Percentiles rank a stretch among this genome's conserved stretches.
phyloP scores from a whole-genome alignment of 164 flowering plant species.

The Vitis cinerea region DNA sequence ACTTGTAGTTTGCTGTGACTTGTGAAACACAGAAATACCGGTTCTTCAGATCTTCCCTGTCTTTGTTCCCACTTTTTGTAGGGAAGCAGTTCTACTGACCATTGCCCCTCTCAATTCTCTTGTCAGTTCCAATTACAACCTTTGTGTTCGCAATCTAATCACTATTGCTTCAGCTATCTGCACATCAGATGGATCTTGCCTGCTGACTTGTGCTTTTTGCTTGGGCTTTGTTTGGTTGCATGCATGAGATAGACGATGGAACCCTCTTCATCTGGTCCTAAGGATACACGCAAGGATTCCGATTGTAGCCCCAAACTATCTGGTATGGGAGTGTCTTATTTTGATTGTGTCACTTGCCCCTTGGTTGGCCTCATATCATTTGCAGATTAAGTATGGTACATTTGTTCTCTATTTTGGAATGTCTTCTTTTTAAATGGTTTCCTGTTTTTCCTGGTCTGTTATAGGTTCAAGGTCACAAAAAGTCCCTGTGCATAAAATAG shows the following conservation, averaged over 20 bases:
- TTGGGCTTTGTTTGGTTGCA: constrained; percentile 2
- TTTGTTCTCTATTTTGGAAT: not conserved
- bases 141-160: no score
- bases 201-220: not conserved
- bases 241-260: constrained; percentile 43
- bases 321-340: constrained; percentile 35
- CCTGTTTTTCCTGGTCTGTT: not conserved
- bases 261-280: constrained; percentile 35
- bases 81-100: not conserved
- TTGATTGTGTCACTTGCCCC: not conserved
- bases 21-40: no score
- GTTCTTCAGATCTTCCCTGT: no score
- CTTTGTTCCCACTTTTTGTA: no score
- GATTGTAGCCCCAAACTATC: constrained; percentile 34
- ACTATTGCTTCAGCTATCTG: no score
- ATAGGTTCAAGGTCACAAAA: constrained; percentile 59
- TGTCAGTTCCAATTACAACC: not conserved
- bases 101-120: not conserved
- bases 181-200: not conserved
- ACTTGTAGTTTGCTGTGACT: no score
- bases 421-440: not conserved
- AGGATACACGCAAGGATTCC: constrained; percentile 29
- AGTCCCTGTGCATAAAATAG: constrained; percentile 83
- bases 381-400: not conserved
- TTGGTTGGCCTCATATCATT: not conserved